Conservation (phyloP, 139 green algal species). For the Marvania coccoides region DNA sequence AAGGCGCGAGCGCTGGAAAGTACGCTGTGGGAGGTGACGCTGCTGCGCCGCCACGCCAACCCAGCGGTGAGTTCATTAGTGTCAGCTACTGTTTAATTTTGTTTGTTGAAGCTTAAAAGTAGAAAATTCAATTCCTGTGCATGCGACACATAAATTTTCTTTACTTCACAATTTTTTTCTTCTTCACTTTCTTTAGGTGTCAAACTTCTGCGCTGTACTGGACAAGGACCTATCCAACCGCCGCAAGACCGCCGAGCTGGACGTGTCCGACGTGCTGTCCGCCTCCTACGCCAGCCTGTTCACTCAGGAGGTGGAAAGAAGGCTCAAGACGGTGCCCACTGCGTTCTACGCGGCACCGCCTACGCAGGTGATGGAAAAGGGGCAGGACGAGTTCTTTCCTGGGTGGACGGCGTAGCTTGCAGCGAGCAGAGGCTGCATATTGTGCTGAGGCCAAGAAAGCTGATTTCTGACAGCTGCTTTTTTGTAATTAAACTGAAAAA, state of each 20-base stretch:
- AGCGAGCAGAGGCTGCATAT: no score
- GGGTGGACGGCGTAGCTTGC: conserved; percentile 20
- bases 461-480: no score
- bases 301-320: conserved; percentile 40
- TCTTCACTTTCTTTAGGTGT: conserved; percentile 56
- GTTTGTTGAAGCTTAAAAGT: no score
- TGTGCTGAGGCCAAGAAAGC: no score
- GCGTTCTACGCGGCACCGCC: conserved; percentile 46
- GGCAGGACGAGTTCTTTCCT: conserved; percentile 14
- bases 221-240: conserved; percentile 80
- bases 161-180: not conserved
- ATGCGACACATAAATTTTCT: not conserved
- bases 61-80: conserved; percentile 49
- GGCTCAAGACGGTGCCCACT: conserved; percentile 57
- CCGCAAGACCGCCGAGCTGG: conserved; percentile 69
- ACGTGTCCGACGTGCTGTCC: conserved; percentile 48
- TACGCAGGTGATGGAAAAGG: conserved; percentile 28
- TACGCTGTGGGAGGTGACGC: conserved; percentile 90
- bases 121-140: not conserved
- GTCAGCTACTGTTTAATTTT: not conserved
- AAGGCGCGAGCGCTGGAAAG: conserved; percentile 76
- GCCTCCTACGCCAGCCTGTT: conserved; percentile 68
- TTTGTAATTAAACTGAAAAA: no score
- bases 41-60: conserved; percentile 72
- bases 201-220: conserved; percentile 53